Evolutionary conservation across 768 basidiomycete genomes (phyloP).

Genomic region (Pleurotus tuoliensis): DNA sequence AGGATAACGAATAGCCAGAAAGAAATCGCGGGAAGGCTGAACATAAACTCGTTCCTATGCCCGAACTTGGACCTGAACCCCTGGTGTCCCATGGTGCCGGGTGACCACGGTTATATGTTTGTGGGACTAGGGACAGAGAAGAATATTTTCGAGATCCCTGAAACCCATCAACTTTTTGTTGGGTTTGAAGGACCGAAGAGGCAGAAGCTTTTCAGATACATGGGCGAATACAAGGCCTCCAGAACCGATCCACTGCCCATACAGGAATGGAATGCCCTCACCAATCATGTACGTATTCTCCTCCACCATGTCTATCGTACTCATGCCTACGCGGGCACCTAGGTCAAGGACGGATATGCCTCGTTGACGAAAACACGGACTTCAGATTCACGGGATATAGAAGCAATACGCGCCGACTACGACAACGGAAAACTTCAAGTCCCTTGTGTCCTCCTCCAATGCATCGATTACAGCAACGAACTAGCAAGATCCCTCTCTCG

Average conservation of each 20-base stretch:
- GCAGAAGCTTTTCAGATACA: constrained; percentile 36
- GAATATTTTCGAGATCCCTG: constrained; percentile 34
- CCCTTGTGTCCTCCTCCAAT: constrained; percentile 47
- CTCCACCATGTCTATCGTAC: not conserved
- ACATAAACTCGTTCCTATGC: constrained; percentile 41
- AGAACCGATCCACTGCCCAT: constrained; percentile 36
- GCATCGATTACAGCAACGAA: constrained; percentile 38
- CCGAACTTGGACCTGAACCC: constrained; percentile 50
- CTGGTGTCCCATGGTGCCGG: constrained; percentile 47
- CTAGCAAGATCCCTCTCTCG: constrained; percentile 23
- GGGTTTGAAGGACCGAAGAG: constrained; percentile 26
- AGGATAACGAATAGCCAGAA: constrained; percentile 25
- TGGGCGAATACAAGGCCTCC: constrained; percentile 41
- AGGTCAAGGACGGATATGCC: constrained; percentile 33
- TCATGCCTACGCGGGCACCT: not conserved
- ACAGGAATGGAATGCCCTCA: constrained; percentile 45
- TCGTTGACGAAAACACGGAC: constrained; percentile 36
- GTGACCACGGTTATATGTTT: constrained; percentile 53
- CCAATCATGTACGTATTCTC: constrained; percentile 29
- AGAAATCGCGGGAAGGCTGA: constrained; percentile 24
- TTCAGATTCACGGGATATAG: constrained; percentile 26
- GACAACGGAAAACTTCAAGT: constrained; percentile 36
- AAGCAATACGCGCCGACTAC: constrained; percentile 40
- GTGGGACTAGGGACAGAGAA: constrained; percentile 47
- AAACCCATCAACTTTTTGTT: constrained; percentile 42